Evolutionary conservation across 2,329 filamentous ascomycete species (phyloP).

Genomic region (Pseudopyricularia javanii): DNA sequence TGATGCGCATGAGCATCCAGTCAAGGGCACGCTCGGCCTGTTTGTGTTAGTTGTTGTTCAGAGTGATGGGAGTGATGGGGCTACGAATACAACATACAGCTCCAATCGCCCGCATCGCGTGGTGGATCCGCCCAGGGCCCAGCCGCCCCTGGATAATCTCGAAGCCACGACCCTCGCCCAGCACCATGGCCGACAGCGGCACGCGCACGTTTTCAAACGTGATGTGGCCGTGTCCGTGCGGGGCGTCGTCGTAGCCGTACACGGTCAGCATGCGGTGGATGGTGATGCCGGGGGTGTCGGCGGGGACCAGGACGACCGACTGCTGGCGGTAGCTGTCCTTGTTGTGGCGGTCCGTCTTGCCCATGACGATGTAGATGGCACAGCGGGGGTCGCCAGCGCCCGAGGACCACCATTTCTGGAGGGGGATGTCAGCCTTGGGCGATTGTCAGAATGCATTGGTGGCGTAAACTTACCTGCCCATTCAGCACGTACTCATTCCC

Average conservation of each 20-base stretch:
- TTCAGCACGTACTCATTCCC: slow-evolving; percentile 87
- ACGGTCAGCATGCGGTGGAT: slow-evolving; percentile 88
- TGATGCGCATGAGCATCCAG: slow-evolving; percentile 88
- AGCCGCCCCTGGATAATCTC: slow-evolving; percentile 97
- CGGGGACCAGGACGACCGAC: slow-evolving; percentile 82
- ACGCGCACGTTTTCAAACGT: slow-evolving; percentile 83
- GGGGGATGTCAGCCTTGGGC: background rate
- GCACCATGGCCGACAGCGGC: slow-evolving; percentile 61
- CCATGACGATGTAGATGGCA: slow-evolving; percentile 92
- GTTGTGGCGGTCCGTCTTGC: slow-evolving; percentile 72
- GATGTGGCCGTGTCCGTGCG: slow-evolving; percentile 92
- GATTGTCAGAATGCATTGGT: background rate
- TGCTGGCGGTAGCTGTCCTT: slow-evolving; percentile 76
- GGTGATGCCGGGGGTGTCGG: slow-evolving; percentile 71
- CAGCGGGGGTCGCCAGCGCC: slow-evolving; percentile 89
- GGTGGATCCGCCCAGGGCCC: slow-evolving; percentile 91
- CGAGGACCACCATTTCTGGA: slow-evolving; percentile 96
- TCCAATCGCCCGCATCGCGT: slow-evolving; percentile 92
- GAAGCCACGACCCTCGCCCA: slow-evolving; percentile 88
- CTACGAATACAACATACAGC: slow-evolving; percentile 55
- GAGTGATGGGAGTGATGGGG: too few species aligned
- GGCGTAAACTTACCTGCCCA: slow-evolving; percentile 49
- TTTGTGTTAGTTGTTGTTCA: background rate
- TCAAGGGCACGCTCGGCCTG: slow-evolving; percentile 80
- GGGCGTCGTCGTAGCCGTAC: slow-evolving; percentile 96